Percentiles rank a stretch among this genome's conserved stretches.
Conservation (phyloP, 2,329 filamentous ascomycete species). For the Colletotrichum musicola region DNA sequence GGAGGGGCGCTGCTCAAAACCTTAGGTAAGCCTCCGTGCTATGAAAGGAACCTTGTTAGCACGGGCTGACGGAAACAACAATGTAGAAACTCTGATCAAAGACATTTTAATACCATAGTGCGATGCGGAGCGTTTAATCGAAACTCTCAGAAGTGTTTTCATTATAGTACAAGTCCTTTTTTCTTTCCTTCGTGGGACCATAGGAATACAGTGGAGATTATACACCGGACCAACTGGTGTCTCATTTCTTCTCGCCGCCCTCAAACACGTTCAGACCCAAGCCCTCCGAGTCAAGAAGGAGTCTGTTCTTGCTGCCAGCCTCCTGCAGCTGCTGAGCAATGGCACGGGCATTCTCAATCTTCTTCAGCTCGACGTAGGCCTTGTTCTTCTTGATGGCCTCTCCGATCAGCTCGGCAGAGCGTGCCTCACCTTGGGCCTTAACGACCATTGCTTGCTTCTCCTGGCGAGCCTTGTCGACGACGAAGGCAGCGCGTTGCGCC, state of each 20-base stretch:
- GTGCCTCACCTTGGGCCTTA: conserved; percentile 97
- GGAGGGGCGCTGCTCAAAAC: too few species aligned
- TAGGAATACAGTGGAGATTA: conserved; percentile 63
- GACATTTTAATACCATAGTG: too few species aligned
- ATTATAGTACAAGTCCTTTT: conserved; percentile 36
- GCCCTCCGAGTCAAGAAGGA: conserved; percentile 92
- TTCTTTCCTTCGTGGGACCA: conserved; percentile 7
- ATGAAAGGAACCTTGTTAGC: too few species aligned
- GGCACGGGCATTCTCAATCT: conserved; percentile 94
- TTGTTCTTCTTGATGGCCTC: conserved; percentile 99
- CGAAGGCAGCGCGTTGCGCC: conserved; percentile 94
- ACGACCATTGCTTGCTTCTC: conserved; percentile 99
- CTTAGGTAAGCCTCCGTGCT: too few species aligned
- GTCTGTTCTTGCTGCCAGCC: conserved; percentile 87
- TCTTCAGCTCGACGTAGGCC: conserved; percentile 95
- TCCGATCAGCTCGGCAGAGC: conserved; percentile 96
- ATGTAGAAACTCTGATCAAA: too few species aligned
- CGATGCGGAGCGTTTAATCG: background rate
- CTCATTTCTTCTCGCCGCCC: conserved; percentile 61
- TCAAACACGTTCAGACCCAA: conserved; percentile 89
- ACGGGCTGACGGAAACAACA: too few species aligned
- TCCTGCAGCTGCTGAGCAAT: conserved; percentile 93
- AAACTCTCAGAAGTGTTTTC: conserved; percentile 30
- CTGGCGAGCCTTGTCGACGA: conserved; percentile 98
- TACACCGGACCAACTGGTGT: conserved; percentile 32